Percentiles rank a stretch among this genome's conserved stretches.
phyloP scores from a whole-genome alignment of 1,139 yeast genomes.

The Eremothecium cymbalariae region DNA sequence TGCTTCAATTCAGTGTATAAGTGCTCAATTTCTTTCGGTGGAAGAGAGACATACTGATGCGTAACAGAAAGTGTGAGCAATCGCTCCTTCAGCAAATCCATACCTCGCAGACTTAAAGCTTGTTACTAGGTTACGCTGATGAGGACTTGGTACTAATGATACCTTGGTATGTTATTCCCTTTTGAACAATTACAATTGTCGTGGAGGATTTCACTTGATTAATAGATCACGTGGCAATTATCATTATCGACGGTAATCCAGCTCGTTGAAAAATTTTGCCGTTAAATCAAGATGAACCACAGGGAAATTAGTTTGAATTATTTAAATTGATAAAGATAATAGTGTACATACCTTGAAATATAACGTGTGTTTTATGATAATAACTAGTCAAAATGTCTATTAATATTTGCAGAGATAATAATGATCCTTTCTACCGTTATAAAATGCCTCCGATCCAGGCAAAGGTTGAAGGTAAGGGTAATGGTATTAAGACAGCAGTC shows the following conservation, averaged over 20 bases:
- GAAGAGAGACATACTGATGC: conserved; percentile 35
- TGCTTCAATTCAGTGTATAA: conserved; percentile 33
- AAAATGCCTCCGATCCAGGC: conserved; percentile 98
- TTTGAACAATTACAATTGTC: too few species aligned
- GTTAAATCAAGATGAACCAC: background rate
- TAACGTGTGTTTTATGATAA: too few species aligned
- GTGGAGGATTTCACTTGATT: too few species aligned
- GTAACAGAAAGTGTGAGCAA: conserved; percentile 33
- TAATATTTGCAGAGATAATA: conserved; percentile 93
- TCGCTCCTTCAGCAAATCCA: conserved; percentile 25
- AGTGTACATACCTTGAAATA: too few species aligned
- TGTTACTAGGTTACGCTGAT: too few species aligned
- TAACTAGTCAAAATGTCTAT: conserved; percentile 67
- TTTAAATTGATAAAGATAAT: too few species aligned
- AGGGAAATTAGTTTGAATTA: background rate
- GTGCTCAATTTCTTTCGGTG: conserved; percentile 34
- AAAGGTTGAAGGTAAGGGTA: conserved; percentile 97
- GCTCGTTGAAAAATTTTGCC: too few species aligned
- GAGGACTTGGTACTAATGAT: too few species aligned
- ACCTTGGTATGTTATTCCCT: too few species aligned
- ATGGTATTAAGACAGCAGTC: conserved; percentile 95
- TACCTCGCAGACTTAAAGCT: conserved; percentile 4
- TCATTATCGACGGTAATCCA: too few species aligned
- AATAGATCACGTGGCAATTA: too few species aligned
- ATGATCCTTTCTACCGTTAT: conserved; percentile 97